These are phyloP conservation scores for Colletotrichum tropicicola DNA, from an alignment of 2,329 filamentous ascomycete species.

Conservation along the genomic window DNA sequence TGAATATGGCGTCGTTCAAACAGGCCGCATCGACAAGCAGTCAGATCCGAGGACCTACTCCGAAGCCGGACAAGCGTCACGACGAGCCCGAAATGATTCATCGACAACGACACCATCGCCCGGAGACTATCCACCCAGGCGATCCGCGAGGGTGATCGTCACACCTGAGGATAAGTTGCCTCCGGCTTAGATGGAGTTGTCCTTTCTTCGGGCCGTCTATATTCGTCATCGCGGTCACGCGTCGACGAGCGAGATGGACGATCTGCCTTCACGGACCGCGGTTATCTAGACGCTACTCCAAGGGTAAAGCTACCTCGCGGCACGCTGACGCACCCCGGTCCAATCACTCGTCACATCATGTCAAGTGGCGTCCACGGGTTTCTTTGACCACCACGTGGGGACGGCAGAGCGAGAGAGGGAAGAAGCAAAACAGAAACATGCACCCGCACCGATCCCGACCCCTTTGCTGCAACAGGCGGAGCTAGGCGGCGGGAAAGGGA, in stretches of 20 bases:
- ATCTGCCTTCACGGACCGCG: background rate
- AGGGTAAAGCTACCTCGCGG: background rate
- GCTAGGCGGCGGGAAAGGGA: background rate
- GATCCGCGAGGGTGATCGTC: background rate
- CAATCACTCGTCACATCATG: conserved; percentile 3
- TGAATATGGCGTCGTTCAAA: no score
- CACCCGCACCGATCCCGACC: background rate
- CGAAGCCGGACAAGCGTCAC: no score
- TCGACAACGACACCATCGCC: background rate
- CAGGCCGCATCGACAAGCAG: no score
- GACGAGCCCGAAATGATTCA: no score
- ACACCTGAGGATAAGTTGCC: background rate
- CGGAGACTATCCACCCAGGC: background rate
- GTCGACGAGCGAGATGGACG: background rate
- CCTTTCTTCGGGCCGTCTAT: background rate
- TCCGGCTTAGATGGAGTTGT: background rate
- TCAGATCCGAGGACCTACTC: no score
- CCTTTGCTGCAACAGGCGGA: background rate
- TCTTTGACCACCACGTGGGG: conserved; percentile 11
- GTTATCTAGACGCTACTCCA: background rate
- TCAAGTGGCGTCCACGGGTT: background rate
- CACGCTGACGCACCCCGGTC: background rate
- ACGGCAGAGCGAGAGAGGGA: no score
- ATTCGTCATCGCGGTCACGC: background rate
- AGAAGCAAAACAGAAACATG: background rate